Conservation (phyloP, 768 basidiomycete species). For the Naganishia kalamii region DNA sequence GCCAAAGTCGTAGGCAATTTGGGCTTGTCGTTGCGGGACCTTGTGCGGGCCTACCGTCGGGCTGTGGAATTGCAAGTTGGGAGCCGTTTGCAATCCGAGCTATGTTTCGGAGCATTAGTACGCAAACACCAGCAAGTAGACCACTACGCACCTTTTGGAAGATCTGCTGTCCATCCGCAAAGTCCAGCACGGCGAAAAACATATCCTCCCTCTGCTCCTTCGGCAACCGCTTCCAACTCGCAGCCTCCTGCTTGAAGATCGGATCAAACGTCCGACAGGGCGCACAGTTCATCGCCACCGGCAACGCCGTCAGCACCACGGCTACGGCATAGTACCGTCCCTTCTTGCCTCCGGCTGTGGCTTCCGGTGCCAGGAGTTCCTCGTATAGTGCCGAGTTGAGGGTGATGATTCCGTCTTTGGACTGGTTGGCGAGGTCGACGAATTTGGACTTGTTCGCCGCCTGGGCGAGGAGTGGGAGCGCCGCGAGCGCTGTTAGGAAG, state of each 20-base stretch:
- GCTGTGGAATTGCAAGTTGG: slow-evolving; percentile 70
- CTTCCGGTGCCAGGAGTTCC: slow-evolving; percentile 54
- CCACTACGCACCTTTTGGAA: slow-evolving; percentile 65
- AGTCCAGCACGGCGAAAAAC: slow-evolving; percentile 90
- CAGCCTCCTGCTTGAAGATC: slow-evolving; percentile 69
- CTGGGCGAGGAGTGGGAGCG: slow-evolving; percentile 20
- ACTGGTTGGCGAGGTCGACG: slow-evolving; percentile 58
- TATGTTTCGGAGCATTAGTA: slow-evolving; percentile 41
- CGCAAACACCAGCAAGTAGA: background rate
- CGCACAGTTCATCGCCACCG: slow-evolving; percentile 69
- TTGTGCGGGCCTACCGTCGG: slow-evolving; percentile 57
- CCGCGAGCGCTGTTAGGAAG: slow-evolving; percentile 11
- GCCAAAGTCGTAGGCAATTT: slow-evolving; percentile 25
- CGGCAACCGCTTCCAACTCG: slow-evolving; percentile 67
- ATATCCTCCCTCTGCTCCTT: slow-evolving; percentile 64
- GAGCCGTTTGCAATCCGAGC: slow-evolving; percentile 78
- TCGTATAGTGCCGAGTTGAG: slow-evolving; percentile 72
- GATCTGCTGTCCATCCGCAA: slow-evolving; percentile 64
- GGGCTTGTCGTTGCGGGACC: background rate
- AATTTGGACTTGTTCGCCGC: slow-evolving; percentile 53
- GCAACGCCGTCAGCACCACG: slow-evolving; percentile 82
- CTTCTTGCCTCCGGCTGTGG: slow-evolving; percentile 32
- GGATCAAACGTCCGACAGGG: slow-evolving; percentile 92
- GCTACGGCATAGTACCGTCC: slow-evolving; percentile 81
- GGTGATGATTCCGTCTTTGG: slow-evolving; percentile 69